Base-by-base conservation (phyloP, 2,329 filamentous ascomycete species). In the Diaporthe sp. region DNA sequence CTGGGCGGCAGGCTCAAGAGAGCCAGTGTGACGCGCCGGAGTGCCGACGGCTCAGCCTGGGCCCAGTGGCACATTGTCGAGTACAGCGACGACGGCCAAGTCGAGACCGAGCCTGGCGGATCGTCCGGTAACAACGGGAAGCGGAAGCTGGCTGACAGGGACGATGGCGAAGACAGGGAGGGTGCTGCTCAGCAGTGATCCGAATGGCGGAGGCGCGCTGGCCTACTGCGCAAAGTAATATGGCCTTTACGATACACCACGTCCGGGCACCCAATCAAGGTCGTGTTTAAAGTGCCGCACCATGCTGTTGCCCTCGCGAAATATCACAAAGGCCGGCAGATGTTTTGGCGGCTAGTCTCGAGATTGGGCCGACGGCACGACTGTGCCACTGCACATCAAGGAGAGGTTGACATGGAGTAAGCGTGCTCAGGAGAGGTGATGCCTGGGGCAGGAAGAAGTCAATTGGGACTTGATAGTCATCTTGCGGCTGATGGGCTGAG, bases 1-100 rank as follows among this genome's bases (percentile, higher is more conserved):
- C 85, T 98, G 57, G 94, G 94, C 2, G 91, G 89, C 69, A 87
- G 94, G 83, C 92, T 91, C 81, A 90, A 90, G 78, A 89, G 79
- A 71, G 85, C 88, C 80, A 88, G 87, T 76, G 90, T 91, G 22
- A 89, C 89, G 74, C 89, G 91, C 37, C 81, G 82, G 69, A 92
- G 89, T 69, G 84, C 85, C n/a, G 92, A 94, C 81, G 93, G 93
- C 22, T 88, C 86, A 39, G 89, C 92, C 51, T 90, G 87, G 59
- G 89, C 97, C 15, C 93, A 97, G 81, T 98, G 95, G 94, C 95
- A 98, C 84, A 89, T 98, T 77, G 88, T 93, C 53, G 95, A 98
- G 84, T 96, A 90, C 88, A 89, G 87, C 62, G 88, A 87, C 71
- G 87, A 85, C 12, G 85, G 84, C 37, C 37, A 55, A 19, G 81